These are phyloP conservation scores for Neoscytalidium dimidiatum DNA, from an alignment of 2,329 filamentous ascomycete species.

Conservation along the genomic window DNA sequence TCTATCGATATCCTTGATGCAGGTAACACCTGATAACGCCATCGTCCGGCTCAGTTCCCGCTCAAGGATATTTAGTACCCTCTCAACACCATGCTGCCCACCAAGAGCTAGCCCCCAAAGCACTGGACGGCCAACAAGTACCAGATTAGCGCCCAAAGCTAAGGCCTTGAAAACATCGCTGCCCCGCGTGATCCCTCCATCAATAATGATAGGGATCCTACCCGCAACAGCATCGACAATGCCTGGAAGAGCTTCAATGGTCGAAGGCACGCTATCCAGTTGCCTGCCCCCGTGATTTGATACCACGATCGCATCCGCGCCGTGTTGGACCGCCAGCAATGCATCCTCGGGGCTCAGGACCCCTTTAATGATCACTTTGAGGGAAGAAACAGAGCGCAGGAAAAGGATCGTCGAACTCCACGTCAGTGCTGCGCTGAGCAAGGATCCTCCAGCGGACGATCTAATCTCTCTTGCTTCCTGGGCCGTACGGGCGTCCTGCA, in stretches of 20 bases:
- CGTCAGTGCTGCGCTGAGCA: background rate
- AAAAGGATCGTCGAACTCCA: background rate
- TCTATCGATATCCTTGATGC: constrained; percentile 23
- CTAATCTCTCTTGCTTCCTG: background rate
- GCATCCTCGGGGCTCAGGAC: constrained; percentile 55
- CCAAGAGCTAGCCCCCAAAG: constrained; percentile 42
- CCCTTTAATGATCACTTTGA: constrained; percentile 50
- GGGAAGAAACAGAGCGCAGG: background rate
- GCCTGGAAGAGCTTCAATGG: constrained; percentile 57
- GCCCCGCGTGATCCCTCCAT: constrained; percentile 53
- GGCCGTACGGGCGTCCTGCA: background rate
- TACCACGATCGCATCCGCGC: constrained; percentile 53
- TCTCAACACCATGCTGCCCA: background rate
- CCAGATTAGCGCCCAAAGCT: constrained; percentile 59
- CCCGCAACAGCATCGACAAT: constrained; percentile 52
- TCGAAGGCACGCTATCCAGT: constrained; percentile 53
- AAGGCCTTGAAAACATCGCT: constrained; percentile 55
- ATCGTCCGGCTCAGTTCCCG: constrained; percentile 25
- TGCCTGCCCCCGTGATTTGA: constrained; percentile 57
- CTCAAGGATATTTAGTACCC: constrained; percentile 21
- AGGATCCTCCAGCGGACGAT: background rate
- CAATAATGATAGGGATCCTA: constrained; percentile 47
- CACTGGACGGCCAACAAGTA: constrained; percentile 60
- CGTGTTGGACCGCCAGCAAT: constrained; percentile 43
- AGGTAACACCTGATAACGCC: constrained; percentile 26